Conservation (phyloP, 306 rosid genomes). For the Glycine latifolia region DNA sequence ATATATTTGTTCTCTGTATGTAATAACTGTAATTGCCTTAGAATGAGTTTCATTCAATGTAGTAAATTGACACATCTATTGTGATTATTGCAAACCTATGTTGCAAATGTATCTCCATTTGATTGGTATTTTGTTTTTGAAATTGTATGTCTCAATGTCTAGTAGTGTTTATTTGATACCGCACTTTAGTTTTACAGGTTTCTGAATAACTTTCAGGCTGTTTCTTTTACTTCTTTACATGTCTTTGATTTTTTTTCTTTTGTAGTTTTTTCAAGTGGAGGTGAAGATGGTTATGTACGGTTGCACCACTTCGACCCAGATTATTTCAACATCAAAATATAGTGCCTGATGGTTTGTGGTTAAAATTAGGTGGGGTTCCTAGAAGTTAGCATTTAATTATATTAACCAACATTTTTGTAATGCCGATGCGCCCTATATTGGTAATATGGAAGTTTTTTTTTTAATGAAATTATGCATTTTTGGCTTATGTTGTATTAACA, state of each 20-base stretch:
- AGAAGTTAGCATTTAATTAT: conserved; percentile 32
- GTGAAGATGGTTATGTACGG: conserved; percentile 93
- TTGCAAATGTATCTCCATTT: not conserved
- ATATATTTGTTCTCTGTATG: not conserved
- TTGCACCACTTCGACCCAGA: conserved; percentile 90
- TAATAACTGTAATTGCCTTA: not conserved
- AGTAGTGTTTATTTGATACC: not conserved
- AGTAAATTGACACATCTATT: not conserved
- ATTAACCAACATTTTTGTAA: not conserved
- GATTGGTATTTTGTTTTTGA: not conserved
- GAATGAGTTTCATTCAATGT: not conserved
- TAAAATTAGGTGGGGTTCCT: not conserved
- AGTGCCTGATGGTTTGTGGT: conserved; percentile 45
- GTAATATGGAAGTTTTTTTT: not conserved
- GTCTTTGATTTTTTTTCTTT: conserved; percentile 3
- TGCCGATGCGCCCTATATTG: not conserved
- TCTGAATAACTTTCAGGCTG: not conserved
- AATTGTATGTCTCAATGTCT: not conserved
- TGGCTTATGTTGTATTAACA: not conserved
- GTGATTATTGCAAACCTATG: not conserved
- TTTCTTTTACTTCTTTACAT: not conserved
- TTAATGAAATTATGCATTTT: not conserved
- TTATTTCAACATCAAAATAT: conserved; percentile 85
- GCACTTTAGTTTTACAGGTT: not conserved
- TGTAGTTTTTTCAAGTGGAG: conserved; percentile 93